A percentile compares a stretch with the other conserved stretches of the same genome.
phyloP scores from a whole-genome alignment of 805 yeast species.

The Candida piceae region DNA sequence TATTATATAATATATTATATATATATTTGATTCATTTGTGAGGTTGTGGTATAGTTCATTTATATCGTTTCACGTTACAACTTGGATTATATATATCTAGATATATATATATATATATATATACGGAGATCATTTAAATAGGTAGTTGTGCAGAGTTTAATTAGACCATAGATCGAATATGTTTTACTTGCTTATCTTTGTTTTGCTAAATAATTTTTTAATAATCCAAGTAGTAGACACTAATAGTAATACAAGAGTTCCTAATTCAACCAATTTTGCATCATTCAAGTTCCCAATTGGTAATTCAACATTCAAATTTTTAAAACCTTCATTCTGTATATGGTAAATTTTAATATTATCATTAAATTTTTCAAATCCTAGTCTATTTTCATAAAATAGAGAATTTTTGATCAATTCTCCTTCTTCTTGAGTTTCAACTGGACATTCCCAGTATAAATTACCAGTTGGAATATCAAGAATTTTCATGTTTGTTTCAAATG shows the following conservation, averaged over 20 bases:
- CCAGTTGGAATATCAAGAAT: slow-evolving; percentile 15
- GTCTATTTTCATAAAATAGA: slow-evolving; percentile 18
- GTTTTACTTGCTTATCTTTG: too few relatives aligned
- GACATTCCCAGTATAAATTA: slow-evolving; percentile 26
- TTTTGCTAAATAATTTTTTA: not conserved
- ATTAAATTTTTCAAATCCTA: slow-evolving; percentile 15
- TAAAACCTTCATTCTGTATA: slow-evolving; percentile 1
- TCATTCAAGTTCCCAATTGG: slow-evolving; percentile 16
- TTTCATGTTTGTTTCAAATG: slow-evolving; percentile 2
- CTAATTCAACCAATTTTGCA: slow-evolving; percentile 9
- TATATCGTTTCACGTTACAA: too few relatives aligned
- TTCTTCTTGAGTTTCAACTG: slow-evolving; percentile 7
- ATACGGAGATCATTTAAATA: too few relatives aligned
- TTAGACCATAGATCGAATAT: too few relatives aligned
- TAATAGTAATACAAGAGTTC: slow-evolving; percentile 9
- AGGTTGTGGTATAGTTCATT: too few relatives aligned
- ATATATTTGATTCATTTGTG: too few relatives aligned
- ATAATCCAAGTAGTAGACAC: slow-evolving; percentile 8
- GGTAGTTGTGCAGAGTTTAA: too few relatives aligned
- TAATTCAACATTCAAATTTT: slow-evolving; percentile 5
- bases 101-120: too few relatives aligned
- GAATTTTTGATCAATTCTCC: slow-evolving; percentile 11
- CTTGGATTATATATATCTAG: too few relatives aligned
- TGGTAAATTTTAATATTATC: slow-evolving; percentile 12
- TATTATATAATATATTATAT: too few relatives aligned